Evolutionary conservation across 306 rosid genomes (phyloP), one percentile per base, ranked within the genome.

Genomic region (Vicia sativa): DNA sequence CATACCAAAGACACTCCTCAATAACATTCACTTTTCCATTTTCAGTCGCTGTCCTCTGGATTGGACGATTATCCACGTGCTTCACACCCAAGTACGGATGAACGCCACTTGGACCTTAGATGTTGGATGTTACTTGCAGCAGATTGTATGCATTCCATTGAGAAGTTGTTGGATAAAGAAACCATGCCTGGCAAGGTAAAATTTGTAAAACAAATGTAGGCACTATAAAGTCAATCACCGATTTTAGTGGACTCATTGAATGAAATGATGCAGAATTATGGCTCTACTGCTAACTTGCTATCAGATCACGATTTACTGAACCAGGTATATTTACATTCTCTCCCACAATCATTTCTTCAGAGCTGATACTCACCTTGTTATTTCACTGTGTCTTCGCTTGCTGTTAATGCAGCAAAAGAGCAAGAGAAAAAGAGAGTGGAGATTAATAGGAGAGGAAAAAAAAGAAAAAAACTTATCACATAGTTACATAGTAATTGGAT

Each of bases 41-140:
- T 74, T 70, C 83, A 93, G 97, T 78, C 99, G 16, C 87, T 93
- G 68, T 54, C 93, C 74, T 93, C 97, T 69, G 97, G 99, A 48
- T 79, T 93, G 77, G 99, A 93, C 82, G 99, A 93, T 82, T 93
- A 90, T 83, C 99, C 99, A 15, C 96, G 97, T 55, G 86, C 97
- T 74, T 90, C 99, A 41, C 99, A 93, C 75, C 99, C 99, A 55
- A 83, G 81, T 72, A 73, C 63, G 49, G 99, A 93, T 77, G 99
- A 93, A 55, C 92, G 84, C 59, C 99, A 93, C 54, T 13, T 93
- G 74, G 99, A 90, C 83, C 96, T 93, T 67, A 86, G 99, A 68
- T 90, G 93, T 74, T 93, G 99, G 97, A 90, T 93, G 97, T 85
- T 79, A 67, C 96, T 93, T 75, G 98, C 96, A 64, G 88, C 98